A percentile compares a stretch with the other conserved stretches of the same genome.
phyloP scores from a whole-genome alignment of 2,329 filamentous ascomycete species.

The Calonectria fujianensis region DNA sequence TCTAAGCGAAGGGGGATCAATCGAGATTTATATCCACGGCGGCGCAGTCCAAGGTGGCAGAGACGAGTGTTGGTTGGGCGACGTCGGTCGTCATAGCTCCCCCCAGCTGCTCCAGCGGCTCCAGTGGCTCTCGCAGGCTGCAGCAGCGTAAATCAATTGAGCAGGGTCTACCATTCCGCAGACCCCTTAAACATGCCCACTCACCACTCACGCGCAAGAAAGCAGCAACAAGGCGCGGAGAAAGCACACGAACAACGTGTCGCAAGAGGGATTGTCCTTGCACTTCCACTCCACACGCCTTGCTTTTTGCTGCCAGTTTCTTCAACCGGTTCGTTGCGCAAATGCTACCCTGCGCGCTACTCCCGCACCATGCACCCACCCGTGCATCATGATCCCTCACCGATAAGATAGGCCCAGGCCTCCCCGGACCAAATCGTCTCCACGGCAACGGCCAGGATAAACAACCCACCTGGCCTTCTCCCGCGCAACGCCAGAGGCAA shows the following conservation, averaged over 20 bases:
- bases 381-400: constrained; percentile 30
- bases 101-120: background rate
- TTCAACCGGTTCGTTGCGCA: constrained; percentile 10
- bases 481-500: constrained; percentile 44
- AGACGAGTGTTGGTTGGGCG: constrained; percentile 28
- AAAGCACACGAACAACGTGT: constrained; percentile 5
- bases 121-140: background rate
- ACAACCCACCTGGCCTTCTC: constrained; percentile 46
- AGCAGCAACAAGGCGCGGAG: background rate
- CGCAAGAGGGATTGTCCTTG: constrained; percentile 16
- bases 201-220: background rate
- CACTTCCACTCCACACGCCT: constrained; percentile 1
- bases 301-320: constrained; percentile 15
- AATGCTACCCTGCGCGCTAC: constrained; percentile 31
- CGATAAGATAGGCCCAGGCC: constrained; percentile 51
- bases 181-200: constrained; percentile 8
- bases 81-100: constrained; percentile 12
- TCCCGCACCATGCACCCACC: constrained; percentile 25
- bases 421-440: constrained; percentile 37
- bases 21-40: constrained; percentile 16
- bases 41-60: background rate
- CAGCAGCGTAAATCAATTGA: constrained; percentile 30
- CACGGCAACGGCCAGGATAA: constrained; percentile 54
- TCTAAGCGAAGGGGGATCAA: constrained; percentile 27
- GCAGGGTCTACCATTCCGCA: constrained; percentile 17